Evolutionary conservation across 148 eudicot species (phyloP), one percentile per base, ranked within the genome.

Genomic region (Amaranthus hypochondriacus): DNA sequence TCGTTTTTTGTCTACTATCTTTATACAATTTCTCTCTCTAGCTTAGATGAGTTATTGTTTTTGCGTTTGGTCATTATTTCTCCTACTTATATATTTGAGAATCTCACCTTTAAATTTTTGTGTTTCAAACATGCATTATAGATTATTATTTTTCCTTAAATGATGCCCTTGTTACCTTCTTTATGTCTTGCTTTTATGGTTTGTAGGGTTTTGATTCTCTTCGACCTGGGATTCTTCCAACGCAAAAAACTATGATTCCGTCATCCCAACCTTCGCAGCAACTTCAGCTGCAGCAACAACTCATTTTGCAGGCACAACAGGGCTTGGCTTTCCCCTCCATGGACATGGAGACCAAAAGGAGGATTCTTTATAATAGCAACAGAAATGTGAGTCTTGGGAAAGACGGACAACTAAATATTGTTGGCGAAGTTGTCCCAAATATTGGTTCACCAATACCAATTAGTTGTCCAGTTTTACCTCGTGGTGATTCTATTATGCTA

Each of bases 381-480:
- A 79, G 82, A 59, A 84, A 78, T 76, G 81, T 88, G 82, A 79
- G 84, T 62, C 74, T 88, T 79, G 89, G 88, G 58, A 88, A 90
- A 80, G 95, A 88, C 51, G 90, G 90, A 51, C 88, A 82, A 48
- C 73, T 85, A 63, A 88, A 77, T 85, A 73, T 81, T 48, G 84
- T 85, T 63, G 90, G 89, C 7, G 92, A 88, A 60, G 76, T 78
- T 49, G 85, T 86, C 71, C 83, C 87, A 9, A 88, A 83, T 79
- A 84, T 82, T 59, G 90, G 96, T 50, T 90, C 92, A 46, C 83
- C 92, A 7, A 72, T 86, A 62, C 92, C 87, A 71, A 84, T 81
- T 73, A 84, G 88, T 56, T 68, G 79, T 75, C 76, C 84, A 14
- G 79, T 77, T 81, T 78, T 86, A 78, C 81, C 89, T 73, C 87